Percentiles rank a stretch among this genome's conserved stretches.
Conservation (phyloP, 192 early-diverging fungal species). For the Blastocladiella britannica region DNA sequence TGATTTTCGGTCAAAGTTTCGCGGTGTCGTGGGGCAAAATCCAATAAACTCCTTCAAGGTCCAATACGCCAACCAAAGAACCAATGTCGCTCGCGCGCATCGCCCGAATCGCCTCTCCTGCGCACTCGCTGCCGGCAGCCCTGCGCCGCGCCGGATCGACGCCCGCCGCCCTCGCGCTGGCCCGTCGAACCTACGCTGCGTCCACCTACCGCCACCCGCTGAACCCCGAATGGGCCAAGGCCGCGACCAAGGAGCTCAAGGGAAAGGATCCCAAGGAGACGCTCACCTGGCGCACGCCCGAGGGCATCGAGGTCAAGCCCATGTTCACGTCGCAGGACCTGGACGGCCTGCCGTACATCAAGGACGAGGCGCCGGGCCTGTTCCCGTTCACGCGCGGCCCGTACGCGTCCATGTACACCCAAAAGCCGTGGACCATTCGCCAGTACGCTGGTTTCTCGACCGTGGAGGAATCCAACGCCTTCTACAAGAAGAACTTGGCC, state of each 20-base stretch:
- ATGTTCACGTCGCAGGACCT: constrained; percentile 61
- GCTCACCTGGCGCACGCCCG: constrained; percentile 61
- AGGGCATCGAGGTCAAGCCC: constrained; percentile 68
- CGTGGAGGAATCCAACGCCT: constrained; percentile 73
- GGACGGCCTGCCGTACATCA: constrained; percentile 12
- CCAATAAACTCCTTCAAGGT: too few relatives aligned
- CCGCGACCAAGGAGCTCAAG: constrained; percentile 67
- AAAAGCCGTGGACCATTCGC: constrained; percentile 68
- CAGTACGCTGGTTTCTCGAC: constrained; percentile 84
- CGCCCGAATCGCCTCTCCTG: too few relatives aligned
- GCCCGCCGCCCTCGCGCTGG: too few relatives aligned
- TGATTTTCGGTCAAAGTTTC: too few relatives aligned
- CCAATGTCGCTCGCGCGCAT: too few relatives aligned
- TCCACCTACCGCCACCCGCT: constrained; percentile 18
- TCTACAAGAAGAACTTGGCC: constrained; percentile 70
- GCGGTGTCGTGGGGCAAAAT: too few relatives aligned
- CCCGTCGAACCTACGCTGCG: not conserved
- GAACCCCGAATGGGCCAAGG: constrained; percentile 46
- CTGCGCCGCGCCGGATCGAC: too few relatives aligned
- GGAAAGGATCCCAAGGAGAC: constrained; percentile 53
- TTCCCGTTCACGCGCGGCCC: constrained; percentile 75
- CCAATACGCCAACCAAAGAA: too few relatives aligned
- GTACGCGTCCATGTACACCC: constrained; percentile 66
- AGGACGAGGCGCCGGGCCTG: constrained; percentile 55
- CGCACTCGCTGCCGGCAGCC: too few relatives aligned